A percentile compares a stretch with the other conserved stretches of the same genome.
Evolutionary conservation across 2,329 filamentous ascomycete genomes (phyloP).

Genomic region (Clonostachys rosea): DNA sequence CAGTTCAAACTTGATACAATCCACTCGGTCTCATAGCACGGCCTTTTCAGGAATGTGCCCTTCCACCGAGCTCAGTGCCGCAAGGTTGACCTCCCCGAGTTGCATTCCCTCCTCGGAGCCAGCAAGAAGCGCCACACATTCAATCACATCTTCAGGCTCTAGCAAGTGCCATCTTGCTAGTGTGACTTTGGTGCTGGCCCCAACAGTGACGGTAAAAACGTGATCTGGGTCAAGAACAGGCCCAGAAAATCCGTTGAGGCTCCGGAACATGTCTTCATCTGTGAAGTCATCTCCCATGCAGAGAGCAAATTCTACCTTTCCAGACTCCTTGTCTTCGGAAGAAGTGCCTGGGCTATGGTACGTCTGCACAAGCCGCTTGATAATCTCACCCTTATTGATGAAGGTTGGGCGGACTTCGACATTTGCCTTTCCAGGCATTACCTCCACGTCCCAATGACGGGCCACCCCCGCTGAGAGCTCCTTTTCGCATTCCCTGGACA

Average conservation of each 20-base stretch:
- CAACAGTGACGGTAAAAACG: conserved; percentile 88
- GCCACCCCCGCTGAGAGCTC: conserved; percentile 73
- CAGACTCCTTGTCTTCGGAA: conserved; percentile 34
- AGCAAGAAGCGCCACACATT: conserved; percentile 53
- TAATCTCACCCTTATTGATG: conserved; percentile 97
- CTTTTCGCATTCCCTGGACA: conserved; percentile 76
- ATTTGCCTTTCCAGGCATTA: conserved; percentile 96
- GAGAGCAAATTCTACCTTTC: conserved; percentile 72
- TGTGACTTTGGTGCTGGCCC: conserved; percentile 87
- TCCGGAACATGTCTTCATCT: conserved; percentile 94
- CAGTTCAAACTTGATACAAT: too few relatives aligned
- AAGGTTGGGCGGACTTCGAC: conserved; percentile 94
- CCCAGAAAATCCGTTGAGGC: conserved; percentile 57
- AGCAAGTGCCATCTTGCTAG: conserved; percentile 85
- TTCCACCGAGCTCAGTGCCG: conserved; percentile 47
- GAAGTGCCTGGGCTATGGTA: conserved; percentile 53
- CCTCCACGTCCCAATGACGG: conserved; percentile 84
- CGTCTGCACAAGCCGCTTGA: conserved; percentile 71
- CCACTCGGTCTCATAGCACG: not conserved
- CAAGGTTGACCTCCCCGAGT: conserved; percentile 50
- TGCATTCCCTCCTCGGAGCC: conserved; percentile 32
- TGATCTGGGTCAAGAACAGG: conserved; percentile 53
- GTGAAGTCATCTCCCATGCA: conserved; percentile 96
- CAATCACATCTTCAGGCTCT: conserved; percentile 84
- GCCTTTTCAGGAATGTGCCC: conserved; percentile 36